Base-by-base conservation (phyloP, 345 rosid species). In the Capsella bursapastoris region DNA sequence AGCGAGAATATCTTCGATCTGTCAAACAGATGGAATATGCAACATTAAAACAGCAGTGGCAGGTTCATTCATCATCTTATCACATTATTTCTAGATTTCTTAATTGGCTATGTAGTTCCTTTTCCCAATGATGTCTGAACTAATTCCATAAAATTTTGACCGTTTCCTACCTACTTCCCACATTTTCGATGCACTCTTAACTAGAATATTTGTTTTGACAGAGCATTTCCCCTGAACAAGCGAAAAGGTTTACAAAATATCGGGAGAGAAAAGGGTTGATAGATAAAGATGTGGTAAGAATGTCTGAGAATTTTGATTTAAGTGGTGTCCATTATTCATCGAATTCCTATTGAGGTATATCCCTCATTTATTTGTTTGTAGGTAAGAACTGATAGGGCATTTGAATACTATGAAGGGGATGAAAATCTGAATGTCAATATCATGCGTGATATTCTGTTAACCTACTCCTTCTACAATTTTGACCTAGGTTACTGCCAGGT, bases 401-500 rank as follows among this genome's bases (percentile, higher is more conserved):
- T 85, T 53, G 64, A 84, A 72, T 96, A 86, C 82, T 96, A 88
- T 34, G 96, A 87, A 67, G 97, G 98, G 75, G 98, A 96, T 81
- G 96, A 84, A 74, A 92, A 92, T 87, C 83, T 89, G 65, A 88
- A 96, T 69, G 91, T 92, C 82, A 82, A 80, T 80, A 77, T 77
- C 78, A 83, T 96, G 79, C 94, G 84, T 66, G 95, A 96, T 86
- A 88, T 90, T 84, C 80, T 92, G 6, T 77, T 92, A 87, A 88
- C 97, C 1, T 96, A 90, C 72, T 96, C 97, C 60, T 92, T 96
- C 83, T 96, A 92, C 83, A 92, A 92, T 66, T 96, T 96, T 40
- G 99, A 96, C 82, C 94, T 96, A 48, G 97, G 99, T 65, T 96
- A 96, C 82, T 92, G 99, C 83, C 99, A 96, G 97, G 99, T 92